Conservation (phyloP, 345 rosid genomes). For the Aethionema arabicum region DNA sequence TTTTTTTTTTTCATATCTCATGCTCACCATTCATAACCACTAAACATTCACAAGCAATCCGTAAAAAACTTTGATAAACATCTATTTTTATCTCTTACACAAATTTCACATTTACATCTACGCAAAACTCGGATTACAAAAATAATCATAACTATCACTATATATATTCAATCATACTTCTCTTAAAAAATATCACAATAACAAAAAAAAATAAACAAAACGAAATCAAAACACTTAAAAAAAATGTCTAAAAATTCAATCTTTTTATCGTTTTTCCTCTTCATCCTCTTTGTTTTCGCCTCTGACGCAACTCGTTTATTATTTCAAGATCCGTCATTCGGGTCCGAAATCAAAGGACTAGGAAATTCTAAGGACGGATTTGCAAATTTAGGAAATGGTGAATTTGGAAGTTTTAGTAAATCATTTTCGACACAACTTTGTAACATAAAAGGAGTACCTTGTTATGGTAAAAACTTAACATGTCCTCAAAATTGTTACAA, state of each 20-base stretch:
- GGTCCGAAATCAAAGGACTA: too few species aligned
- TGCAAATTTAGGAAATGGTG: too few species aligned
- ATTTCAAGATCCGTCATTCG: too few species aligned
- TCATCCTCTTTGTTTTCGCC: constrained; percentile 20
- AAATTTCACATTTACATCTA: too few species aligned
- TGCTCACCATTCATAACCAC: too few species aligned
- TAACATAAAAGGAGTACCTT: constrained; percentile 21
- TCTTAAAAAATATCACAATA: constrained; percentile 23
- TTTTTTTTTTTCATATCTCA: too few species aligned
- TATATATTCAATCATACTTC: not conserved
- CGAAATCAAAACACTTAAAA: not conserved
- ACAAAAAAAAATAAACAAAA: constrained; percentile 2
- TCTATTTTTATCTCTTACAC: too few species aligned
- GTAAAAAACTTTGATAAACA: too few species aligned
- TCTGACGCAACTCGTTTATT: constrained; percentile 34
- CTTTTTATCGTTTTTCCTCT: constrained; percentile 6
- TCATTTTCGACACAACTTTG: constrained; percentile 9
- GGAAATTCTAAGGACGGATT: too few species aligned
- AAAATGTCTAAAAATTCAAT: constrained; percentile 24
- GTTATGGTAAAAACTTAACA: constrained; percentile 27
- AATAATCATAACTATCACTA: not conserved
- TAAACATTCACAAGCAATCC: too few species aligned
- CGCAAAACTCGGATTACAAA: too few species aligned
- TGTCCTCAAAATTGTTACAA: constrained; percentile 30
- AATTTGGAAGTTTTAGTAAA: too few species aligned